A percentile compares a stretch with the other conserved stretches of the same genome.
phyloP scores from a whole-genome alignment of 805 yeast species.

The Starmerella kuoi region DNA sequence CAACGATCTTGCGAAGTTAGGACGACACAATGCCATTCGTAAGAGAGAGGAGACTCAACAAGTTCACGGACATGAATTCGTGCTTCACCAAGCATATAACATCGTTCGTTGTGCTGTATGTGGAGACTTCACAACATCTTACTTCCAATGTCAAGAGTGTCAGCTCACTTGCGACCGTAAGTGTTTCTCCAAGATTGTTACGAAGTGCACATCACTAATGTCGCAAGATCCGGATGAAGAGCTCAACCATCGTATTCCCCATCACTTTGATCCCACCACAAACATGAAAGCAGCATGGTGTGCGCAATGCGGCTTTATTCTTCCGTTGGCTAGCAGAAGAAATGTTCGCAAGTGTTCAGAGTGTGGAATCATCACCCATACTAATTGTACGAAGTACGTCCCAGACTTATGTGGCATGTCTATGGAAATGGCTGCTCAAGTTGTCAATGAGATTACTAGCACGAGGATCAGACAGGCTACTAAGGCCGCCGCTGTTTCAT shows the following conservation, averaged over 20 bases:
- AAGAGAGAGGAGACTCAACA: conserved; percentile 75
- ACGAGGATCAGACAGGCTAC: conserved; percentile 31
- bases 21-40: conserved; percentile 96
- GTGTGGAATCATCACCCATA: conserved; percentile 91
- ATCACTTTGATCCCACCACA: conserved; percentile 81
- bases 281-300: conserved; percentile 98
- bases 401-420: conserved; percentile 99
- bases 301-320: conserved; percentile 93
- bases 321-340: conserved; percentile 81
- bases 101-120: conserved; percentile 97
- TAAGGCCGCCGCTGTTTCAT: conserved; percentile 20
- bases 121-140: conserved; percentile 80
- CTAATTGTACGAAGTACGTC: conserved; percentile 82
- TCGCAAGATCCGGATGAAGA: conserved; percentile 49
- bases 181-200: conserved; percentile 66
- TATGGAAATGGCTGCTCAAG: conserved; percentile 89
- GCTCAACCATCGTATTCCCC: conserved; percentile 93
- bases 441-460: conserved; percentile 64
- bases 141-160: conserved; percentile 73
- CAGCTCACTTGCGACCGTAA: conserved; percentile 64
- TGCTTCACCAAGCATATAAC: conserved; percentile 76
- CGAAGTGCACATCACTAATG: conserved; percentile 60
- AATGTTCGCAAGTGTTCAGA: conserved; percentile 78
- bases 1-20: conserved; percentile 38
- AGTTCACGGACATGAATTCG: conserved; percentile 94